A percentile compares a stretch with the other conserved stretches of the same genome.
Conservation (phyloP, 148 eudicot genomes). For the Camellia lanceoleosa region DNA sequence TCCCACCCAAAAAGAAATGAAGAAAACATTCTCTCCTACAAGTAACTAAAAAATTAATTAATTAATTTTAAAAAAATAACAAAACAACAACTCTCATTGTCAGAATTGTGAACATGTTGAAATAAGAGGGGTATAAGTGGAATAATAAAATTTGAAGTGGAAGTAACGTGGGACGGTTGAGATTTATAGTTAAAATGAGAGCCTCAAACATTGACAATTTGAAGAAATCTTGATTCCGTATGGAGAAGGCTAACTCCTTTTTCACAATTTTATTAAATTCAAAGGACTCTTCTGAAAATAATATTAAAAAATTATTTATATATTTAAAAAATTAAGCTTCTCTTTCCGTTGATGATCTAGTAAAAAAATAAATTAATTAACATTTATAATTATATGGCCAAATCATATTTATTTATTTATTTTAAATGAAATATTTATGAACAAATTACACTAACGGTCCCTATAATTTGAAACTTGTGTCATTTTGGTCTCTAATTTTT, state of each 20-base stretch:
- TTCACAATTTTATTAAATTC: conserved; percentile 6
- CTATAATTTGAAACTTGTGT: no score
- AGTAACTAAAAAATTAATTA: background rate
- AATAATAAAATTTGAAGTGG: conserved; percentile 15
- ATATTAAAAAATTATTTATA: background rate
- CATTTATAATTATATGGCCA: no score
- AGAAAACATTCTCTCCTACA: no score
- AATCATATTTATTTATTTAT: no score
- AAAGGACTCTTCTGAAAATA: conserved; percentile 9
- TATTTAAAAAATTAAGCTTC: no score
- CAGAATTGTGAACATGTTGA: background rate
- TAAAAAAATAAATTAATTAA: no score
- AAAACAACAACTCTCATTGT: background rate
- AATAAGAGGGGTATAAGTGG: conserved; percentile 22
- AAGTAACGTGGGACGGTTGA: conserved; percentile 37
- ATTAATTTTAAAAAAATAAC: no score
- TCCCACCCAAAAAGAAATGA: no score
- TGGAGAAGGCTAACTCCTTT: conserved; percentile 35
- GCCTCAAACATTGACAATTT: conserved; percentile 50
- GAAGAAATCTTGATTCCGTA: conserved; percentile 39
- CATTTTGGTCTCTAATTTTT: no score
- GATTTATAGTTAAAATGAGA: conserved; percentile 26
- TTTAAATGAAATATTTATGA: no score
- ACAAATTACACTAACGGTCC: no score
- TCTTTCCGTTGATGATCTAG: no score